Conservation (phyloP, 2,329 filamentous ascomycete genomes). For the Alternaria ventricosa region DNA sequence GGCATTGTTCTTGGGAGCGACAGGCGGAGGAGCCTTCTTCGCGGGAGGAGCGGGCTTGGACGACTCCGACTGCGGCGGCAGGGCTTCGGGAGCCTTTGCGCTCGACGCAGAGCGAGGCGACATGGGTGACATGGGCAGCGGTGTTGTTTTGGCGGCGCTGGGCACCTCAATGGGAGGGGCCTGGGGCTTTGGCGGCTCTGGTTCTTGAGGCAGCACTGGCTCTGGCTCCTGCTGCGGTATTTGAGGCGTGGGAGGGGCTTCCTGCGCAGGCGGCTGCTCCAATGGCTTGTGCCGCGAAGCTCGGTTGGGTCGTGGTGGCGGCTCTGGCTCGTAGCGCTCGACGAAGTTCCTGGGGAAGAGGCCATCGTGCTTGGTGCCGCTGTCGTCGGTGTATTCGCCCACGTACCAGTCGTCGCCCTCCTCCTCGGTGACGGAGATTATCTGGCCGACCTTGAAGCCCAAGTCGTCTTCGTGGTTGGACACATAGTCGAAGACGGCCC, state of each 20-base stretch:
- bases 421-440: constrained; percentile 91
- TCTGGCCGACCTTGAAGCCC: constrained; percentile 80
- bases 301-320: constrained; percentile 84
- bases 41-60: constrained; percentile 47
- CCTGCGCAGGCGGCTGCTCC: constrained; percentile 39
- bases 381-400: constrained; percentile 82
- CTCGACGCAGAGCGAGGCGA: constrained; percentile 36
- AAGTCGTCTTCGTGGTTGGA: constrained; percentile 96
- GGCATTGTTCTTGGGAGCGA: constrained; percentile 80
- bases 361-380: constrained; percentile 77
- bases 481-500: constrained; percentile 91
- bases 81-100: constrained; percentile 25
- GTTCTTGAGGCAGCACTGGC: constrained; percentile 29
- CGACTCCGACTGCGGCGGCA: constrained; percentile 41
- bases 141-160: constrained; percentile 30
- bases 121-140: constrained; percentile 33
- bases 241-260: constrained; percentile 36
- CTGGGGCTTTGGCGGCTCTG: constrained; percentile 48
- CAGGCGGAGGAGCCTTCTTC: constrained; percentile 69
- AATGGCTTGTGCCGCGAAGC: constrained; percentile 59
- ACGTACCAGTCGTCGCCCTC: constrained; percentile 95
- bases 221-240: constrained; percentile 38
- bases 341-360: constrained; percentile 98
- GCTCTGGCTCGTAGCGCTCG: constrained; percentile 90
- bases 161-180: constrained; percentile 45